Evolutionary conservation across 1,284 basidiomycete genomes (phyloP), one percentile per base, ranked within the genome.

Genomic region (Malassezia equina): DNA sequence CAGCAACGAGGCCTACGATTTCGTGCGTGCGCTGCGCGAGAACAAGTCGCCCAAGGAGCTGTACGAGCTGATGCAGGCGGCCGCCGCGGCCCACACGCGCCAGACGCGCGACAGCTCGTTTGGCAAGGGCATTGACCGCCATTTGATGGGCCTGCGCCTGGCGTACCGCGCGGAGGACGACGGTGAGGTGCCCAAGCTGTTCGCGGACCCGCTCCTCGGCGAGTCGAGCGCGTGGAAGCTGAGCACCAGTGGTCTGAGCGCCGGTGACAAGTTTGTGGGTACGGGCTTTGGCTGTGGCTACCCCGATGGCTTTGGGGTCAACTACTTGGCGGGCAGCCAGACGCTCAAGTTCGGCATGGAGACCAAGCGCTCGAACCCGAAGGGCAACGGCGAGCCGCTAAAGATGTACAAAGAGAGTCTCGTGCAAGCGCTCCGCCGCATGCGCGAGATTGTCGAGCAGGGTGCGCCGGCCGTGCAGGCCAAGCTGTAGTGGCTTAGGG

Each of bases 301-400:
- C 52, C 60, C 64, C 5, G 66, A 67, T 31, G 65, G 61, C 34
- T 63, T 64, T 48, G 62, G 67, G 11, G 66, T 63, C 56, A 68
- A 67, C 54, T 63, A 96, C 75, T 81, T 95, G 59, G 83, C 86
- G 54, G 89, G 85, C 15, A 81, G 84, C 13, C 78, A 84, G 51
- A 78, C 84, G 60, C 81, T 96, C 76, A 94, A 91, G 77, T 93
- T 96, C 77, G 93, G 93, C 2, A 84, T 96, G 70, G 91, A 96
- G 77, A 87, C 85, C 52, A 96, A 96, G 76, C 78, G 80, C 62
- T 42, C 34, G 25, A 55, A 56, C 34, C 71, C 45, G 15, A 45
- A 51, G 47, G 29, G 79, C 6, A 72, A 77, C 31, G 90, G 88
- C 24, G 86, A 86, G 25, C 91, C 90, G 9, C 77, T 79, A 9